phyloP scores from a whole-genome alignment of 1,139 yeast genomes.

The Geotrichum candidum region DNA sequence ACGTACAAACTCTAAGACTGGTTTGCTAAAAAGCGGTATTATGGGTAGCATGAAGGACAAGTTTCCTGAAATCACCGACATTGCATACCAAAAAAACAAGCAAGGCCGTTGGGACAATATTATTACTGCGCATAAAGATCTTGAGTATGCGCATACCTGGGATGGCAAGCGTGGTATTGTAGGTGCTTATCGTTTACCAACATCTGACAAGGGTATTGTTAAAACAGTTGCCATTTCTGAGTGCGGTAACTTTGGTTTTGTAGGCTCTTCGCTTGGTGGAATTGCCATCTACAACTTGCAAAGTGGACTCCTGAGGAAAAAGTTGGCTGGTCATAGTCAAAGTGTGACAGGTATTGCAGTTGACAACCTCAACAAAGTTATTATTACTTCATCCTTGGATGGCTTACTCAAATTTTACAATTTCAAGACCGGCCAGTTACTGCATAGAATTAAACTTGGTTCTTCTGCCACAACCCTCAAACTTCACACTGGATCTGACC shows the following conservation, averaged over 20 bases:
- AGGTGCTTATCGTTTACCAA: constrained; percentile 63
- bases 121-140: constrained; percentile 85
- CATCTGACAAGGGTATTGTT: constrained; percentile 78
- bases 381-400: constrained; percentile 85
- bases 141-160: constrained; percentile 87
- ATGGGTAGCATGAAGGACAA: constrained; percentile 48
- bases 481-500: constrained; percentile 75
- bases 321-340: constrained; percentile 56
- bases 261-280: constrained; percentile 90
- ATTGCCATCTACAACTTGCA: constrained; percentile 86
- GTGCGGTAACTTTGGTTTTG: constrained; percentile 92
- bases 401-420: constrained; percentile 86
- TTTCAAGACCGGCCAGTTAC: constrained; percentile 57
- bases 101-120: constrained; percentile 94
- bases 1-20: constrained; percentile 43
- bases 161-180: constrained; percentile 74
- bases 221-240: constrained; percentile 75
- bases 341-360: constrained; percentile 85
- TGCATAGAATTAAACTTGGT: constrained; percentile 63
- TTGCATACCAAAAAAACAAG: constrained; percentile 72
- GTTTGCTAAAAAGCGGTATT: constrained; percentile 37
- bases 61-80: constrained; percentile 67
- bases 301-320: constrained; percentile 73
- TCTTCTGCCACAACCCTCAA: constrained; percentile 75
- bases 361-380: constrained; percentile 81